Evolutionary conservation across 495 filamentous ascomycete species (phyloP).

Genomic region (Talaromyces wortmannii): DNA sequence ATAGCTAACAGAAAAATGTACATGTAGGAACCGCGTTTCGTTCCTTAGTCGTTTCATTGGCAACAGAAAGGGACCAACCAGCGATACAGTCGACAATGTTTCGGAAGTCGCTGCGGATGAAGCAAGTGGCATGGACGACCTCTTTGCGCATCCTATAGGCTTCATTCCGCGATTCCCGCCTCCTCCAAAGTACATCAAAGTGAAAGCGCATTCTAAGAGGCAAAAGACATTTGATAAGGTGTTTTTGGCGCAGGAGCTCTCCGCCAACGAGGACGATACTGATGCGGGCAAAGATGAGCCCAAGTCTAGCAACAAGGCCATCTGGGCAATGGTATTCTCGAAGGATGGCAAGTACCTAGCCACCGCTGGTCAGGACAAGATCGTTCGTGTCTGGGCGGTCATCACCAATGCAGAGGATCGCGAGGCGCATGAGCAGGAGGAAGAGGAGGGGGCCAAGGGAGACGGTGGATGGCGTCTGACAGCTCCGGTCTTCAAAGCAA

Average conservation of each 20-base stretch:
- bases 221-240: slow-evolving; percentile 75
- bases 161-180: slow-evolving; percentile 85
- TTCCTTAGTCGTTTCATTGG: slow-evolving; percentile 89
- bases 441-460: slow-evolving; percentile 53
- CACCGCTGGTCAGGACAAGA: slow-evolving; percentile 77
- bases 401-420: slow-evolving; percentile 78
- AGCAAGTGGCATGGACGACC: slow-evolving; percentile 70
- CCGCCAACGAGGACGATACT: slow-evolving; percentile 33
- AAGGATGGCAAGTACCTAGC: slow-evolving; percentile 90
- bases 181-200: slow-evolving; percentile 86
- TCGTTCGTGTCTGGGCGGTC: slow-evolving; percentile 88
- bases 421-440: slow-evolving; percentile 59
- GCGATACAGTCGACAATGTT: slow-evolving; percentile 56
- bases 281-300: slow-evolving; percentile 18
- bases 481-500: slow-evolving; percentile 83
- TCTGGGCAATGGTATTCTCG: slow-evolving; percentile 92
- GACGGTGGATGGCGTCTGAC: slow-evolving; percentile 53
- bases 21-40: slow-evolving; percentile 69
- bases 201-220: slow-evolving; percentile 75
- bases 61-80: slow-evolving; percentile 59
- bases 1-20: not conserved
- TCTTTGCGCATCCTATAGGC: slow-evolving; percentile 76
- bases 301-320: slow-evolving; percentile 44
- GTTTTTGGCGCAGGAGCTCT: slow-evolving; percentile 87
- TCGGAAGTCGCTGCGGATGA: slow-evolving; percentile 65